Base-by-base conservation (phyloP, 345 rosid genomes). In the Kandelia obovata region DNA sequence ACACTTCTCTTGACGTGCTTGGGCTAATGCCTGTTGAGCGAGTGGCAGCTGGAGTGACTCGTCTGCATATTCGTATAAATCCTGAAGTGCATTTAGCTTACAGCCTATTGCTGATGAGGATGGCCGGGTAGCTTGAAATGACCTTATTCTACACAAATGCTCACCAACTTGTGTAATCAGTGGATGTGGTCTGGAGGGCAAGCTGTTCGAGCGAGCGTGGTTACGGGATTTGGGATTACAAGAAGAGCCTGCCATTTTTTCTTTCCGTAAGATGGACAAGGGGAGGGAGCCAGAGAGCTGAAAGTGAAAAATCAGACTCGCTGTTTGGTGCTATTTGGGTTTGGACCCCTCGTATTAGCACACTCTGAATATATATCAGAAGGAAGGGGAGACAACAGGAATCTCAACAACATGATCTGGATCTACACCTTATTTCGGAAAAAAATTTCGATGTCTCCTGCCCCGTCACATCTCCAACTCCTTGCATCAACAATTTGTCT, bases 101-200 rank as follows among this genome's bases (percentile, higher is more conserved):
- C 26, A 1, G 37, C 53, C 28, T 43, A 73, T 0, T 4, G 66
- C 77, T 9, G 83, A 61, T 13, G 71, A 46, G 17, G 68, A 9
- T 55, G 3, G 11, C 21, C 77, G 32, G 64, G 75, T 53, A 19
- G 79, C 53, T 70, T 72, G 75, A 0, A 62, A 66, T 37, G 72
- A 7, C 53, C 69, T 70, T 25, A 83, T 62, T 64, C 78, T 83
- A 55, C 67, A 52, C 25, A 83, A 21, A 11, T 64, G 68, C 61
- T 77, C 73, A 16, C 77, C 79, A 21, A 75, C 32, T 60, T 67
- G 74, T 53, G 82, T 25, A 62, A 73, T 37, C 58, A 69, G 32
- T 0, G 74, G 80, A 71, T 81, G 77, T 69, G 83, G 66, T 47
- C 74, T 81, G 6, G 73, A 72, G 20, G 80, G 87, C 71, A 81